Base-by-base conservation (phyloP, 2,329 filamentous ascomycete genomes). In the Cordyceps fumosorosea region DNA sequence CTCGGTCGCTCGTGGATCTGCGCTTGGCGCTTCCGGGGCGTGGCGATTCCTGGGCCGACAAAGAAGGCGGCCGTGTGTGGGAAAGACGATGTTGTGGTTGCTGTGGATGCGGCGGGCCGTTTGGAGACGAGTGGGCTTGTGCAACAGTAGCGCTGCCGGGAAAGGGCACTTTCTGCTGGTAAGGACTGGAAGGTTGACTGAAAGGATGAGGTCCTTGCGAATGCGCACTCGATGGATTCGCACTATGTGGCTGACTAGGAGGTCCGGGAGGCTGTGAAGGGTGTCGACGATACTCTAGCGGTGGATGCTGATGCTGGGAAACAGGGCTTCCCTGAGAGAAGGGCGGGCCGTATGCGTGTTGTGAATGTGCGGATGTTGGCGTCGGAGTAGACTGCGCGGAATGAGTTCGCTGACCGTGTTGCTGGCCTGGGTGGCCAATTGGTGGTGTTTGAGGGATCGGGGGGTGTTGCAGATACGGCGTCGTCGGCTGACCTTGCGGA, bases 361-460 rank as follows among this genome's bases (percentile, higher is more conserved):
- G 84, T 68, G 81, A 82, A 53, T 86, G 84, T 18, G 84, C 81
- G 45, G 84, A 86, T 7, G 83, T 85, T n/a, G 84, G 84, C 42
- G 85, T 87, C 12, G 83, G 76, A 29, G 79, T 81, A 14, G 84
- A 86, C 61, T 86, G 82, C 6, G 80, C 75, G 24, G 84, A 87
- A 62, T 81, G 81, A 48, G 84, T 84, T 67, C 83, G 74, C 64
- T 81, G 74, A 5, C 71, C 57, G 53, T 70, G 74, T 29, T 74
- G 66, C 62, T 76, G 75, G 10, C 71, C 69, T 10, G 78, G 74
- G 12, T 77, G 76, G n/a, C 74, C 76, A 26, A 82, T 73, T 3
- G 80, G 80, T 14, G 81, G 78, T 60, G 80, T 80, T 65, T 82
- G 81, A 51, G 80, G 79, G 63, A 82, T 68, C 12, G 73, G 60